phyloP scores from a whole-genome alignment of 2,329 filamentous ascomycete genomes.

The Colletotrichum lini region DNA sequence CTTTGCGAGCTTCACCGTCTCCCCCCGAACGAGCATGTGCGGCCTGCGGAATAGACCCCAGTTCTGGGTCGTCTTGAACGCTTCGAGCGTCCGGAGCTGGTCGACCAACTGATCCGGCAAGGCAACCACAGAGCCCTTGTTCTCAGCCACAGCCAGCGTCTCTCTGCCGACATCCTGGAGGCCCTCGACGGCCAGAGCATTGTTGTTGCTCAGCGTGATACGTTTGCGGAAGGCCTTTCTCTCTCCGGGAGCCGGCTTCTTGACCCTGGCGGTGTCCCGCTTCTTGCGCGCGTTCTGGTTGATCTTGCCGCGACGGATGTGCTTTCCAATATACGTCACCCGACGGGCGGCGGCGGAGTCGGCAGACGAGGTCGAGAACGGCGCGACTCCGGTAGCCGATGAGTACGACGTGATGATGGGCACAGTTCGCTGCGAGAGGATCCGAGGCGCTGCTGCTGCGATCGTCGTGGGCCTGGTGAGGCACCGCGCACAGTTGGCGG shows the following conservation, averaged over 20 bases:
- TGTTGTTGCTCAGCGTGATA: constrained; percentile 93
- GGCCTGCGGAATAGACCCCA: constrained; percentile 91
- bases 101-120: constrained; percentile 81
- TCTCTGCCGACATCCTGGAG: constrained; percentile 72
- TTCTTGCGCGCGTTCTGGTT: constrained; percentile 61
- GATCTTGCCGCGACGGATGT: constrained; percentile 44
- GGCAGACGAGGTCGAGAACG: constrained; percentile 58
- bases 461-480: constrained; percentile 54
- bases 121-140: constrained; percentile 77
- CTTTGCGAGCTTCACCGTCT: constrained; percentile 81
- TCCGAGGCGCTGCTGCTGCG: constrained; percentile 43
- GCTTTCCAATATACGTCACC: constrained; percentile 36
- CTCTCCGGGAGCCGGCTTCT: constrained; percentile 80
- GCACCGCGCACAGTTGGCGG: constrained; percentile 58
- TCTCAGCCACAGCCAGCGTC: constrained; percentile 67
- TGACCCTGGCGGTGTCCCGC: constrained; percentile 58
- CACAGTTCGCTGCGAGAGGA: constrained; percentile 52
- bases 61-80: constrained; percentile 90
- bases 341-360: constrained; percentile 46
- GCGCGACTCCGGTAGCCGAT: constrained; percentile 49
- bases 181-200: constrained; percentile 83
- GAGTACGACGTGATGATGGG: constrained; percentile 48
- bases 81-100: constrained; percentile 84
- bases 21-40: constrained; percentile 81
- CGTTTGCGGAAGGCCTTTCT: constrained; percentile 89